phyloP scores from a whole-genome alignment of 2,329 filamentous ascomycete species.

The Cladophialophora chaetospira region DNA sequence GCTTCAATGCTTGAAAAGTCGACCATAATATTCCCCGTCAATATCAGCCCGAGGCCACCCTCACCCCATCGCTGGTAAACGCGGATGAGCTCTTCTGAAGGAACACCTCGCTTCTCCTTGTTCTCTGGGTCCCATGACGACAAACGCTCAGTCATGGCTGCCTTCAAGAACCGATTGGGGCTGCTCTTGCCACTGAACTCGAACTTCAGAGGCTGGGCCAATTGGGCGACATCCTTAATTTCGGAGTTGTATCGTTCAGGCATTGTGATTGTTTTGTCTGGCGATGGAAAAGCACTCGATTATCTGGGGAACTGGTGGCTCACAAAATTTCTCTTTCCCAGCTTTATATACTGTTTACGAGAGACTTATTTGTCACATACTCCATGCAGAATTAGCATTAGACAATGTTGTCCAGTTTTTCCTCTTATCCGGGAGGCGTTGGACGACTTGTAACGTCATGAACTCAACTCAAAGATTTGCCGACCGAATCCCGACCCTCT shows the following conservation, averaged over 20 bases:
- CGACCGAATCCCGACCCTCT: background rate
- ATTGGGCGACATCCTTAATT: conserved; percentile 40
- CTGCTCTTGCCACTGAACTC: conserved; percentile 58
- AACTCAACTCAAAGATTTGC: background rate
- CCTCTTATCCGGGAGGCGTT: background rate
- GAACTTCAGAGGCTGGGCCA: conserved; percentile 53
- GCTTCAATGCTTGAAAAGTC: conserved; percentile 62
- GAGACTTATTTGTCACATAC: background rate
- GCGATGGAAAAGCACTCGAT: background rate
- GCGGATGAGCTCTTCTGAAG: conserved; percentile 56
- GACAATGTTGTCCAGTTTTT: background rate
- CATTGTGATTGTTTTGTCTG: background rate
- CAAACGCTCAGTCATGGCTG: conserved; percentile 66
- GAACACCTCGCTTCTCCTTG: conserved; percentile 55
- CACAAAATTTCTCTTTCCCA: too few relatives aligned
- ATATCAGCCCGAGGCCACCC: conserved; percentile 57
- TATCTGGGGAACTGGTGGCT: background rate
- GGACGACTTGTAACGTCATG: background rate
- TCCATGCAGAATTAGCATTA: background rate
- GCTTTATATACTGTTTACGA: background rate
- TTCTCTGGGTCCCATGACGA: conserved; percentile 62
- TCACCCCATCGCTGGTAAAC: conserved; percentile 65
- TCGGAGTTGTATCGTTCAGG: conserved; percentile 13
- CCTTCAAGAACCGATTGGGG: conserved; percentile 68
- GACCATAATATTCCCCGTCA: conserved; percentile 67